These are phyloP conservation scores for Dendrostoma leiphaemia DNA, from an alignment of 2,329 filamentous ascomycete species.

Conservation along the genomic window DNA sequence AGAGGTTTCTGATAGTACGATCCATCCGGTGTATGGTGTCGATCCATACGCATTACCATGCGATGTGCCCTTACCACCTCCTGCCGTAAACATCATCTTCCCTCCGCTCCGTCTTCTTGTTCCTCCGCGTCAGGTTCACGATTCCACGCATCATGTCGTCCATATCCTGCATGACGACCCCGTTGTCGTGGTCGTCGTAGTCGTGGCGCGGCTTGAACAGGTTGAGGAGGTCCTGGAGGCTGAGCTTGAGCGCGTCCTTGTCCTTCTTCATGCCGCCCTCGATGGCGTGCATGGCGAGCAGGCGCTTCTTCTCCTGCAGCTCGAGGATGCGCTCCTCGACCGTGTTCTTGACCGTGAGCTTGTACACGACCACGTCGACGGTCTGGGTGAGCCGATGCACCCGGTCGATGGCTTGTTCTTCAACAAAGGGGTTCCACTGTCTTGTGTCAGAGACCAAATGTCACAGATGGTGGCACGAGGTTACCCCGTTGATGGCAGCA, in stretches of 20 bases:
- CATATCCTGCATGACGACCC: constrained; percentile 23
- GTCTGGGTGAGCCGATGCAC: constrained; percentile 98
- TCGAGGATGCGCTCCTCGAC: constrained; percentile 96
- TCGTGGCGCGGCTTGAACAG: constrained; percentile 66
- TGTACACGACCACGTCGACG: constrained; percentile 91
- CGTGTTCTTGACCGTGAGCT: constrained; percentile 79
- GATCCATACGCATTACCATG: no score
- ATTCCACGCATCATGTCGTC: constrained; percentile 15
- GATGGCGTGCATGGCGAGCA: constrained; percentile 87
- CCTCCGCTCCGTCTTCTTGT: constrained; percentile 25
- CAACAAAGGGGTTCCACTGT: constrained; percentile 67
- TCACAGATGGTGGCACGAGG: no score
- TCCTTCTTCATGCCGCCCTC: constrained; percentile 69
- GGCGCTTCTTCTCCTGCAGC: constrained; percentile 89
- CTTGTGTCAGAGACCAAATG: no score
- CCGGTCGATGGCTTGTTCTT: constrained; percentile 97
- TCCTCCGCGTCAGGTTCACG: constrained; percentile 22
- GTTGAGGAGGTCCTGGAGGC: constrained; percentile 88
- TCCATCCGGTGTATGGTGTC: no score
- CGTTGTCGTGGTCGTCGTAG: constrained; percentile 27
- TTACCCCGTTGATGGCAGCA: no score
- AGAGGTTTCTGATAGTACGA: no score
- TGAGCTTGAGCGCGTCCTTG: constrained; percentile 75
- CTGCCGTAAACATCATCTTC: constrained; percentile 41
- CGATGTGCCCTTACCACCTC: constrained; percentile 39